Conservation (phyloP, 805 yeast species). For the Jamesozyma piceae region DNA sequence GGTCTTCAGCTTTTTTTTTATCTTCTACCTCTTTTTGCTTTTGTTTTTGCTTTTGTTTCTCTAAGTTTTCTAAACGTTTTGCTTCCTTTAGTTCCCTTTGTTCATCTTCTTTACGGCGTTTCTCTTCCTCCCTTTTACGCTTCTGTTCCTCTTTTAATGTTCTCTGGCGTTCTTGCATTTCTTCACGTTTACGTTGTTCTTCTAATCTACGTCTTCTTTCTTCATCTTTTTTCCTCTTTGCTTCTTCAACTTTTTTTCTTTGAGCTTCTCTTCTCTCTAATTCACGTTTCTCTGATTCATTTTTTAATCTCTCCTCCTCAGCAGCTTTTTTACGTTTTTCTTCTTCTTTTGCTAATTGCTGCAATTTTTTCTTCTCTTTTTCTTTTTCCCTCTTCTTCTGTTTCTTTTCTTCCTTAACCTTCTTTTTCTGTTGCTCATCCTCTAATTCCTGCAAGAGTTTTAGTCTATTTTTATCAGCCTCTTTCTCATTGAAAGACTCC, state of each 20-base stretch:
- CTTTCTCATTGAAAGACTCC: slow-evolving; percentile 67
- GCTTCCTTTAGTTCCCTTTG: slow-evolving; percentile 24
- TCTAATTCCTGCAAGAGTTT: slow-evolving; percentile 60
- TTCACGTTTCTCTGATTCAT: slow-evolving; percentile 35
- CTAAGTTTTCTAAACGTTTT: slow-evolving; percentile 5
- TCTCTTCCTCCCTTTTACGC: slow-evolving; percentile 33
- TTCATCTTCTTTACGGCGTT: slow-evolving; percentile 24
- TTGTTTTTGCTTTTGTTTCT: slow-evolving; percentile 7
- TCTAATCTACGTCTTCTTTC: slow-evolving; percentile 34
- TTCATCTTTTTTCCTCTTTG: slow-evolving; percentile 32
- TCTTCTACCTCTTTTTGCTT: slow-evolving; percentile 20
- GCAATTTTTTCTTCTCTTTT: slow-evolving; percentile 57
- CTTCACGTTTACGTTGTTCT: slow-evolving; percentile 34
- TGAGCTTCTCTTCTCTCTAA: slow-evolving; percentile 33
- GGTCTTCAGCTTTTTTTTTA: slow-evolving; percentile 19
- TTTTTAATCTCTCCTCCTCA: slow-evolving; percentile 41
- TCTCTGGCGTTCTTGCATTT: slow-evolving; percentile 33
- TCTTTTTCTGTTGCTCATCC: slow-evolving; percentile 55
- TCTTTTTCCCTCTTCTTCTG: slow-evolving; percentile 57
- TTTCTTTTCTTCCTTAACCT: slow-evolving; percentile 58
- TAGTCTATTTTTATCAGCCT: slow-evolving; percentile 64
- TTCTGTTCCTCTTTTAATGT: slow-evolving; percentile 33
- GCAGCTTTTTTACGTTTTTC: slow-evolving; percentile 48
- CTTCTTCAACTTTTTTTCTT: slow-evolving; percentile 34
- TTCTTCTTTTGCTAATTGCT: slow-evolving; percentile 55